Percentiles rank a stretch among this genome's conserved stretches.
These are phyloP conservation scores for Fusarium neocosmosporiellum DNA, from an alignment of 2,329 filamentous ascomycete species.

Conservation along the genomic window DNA sequence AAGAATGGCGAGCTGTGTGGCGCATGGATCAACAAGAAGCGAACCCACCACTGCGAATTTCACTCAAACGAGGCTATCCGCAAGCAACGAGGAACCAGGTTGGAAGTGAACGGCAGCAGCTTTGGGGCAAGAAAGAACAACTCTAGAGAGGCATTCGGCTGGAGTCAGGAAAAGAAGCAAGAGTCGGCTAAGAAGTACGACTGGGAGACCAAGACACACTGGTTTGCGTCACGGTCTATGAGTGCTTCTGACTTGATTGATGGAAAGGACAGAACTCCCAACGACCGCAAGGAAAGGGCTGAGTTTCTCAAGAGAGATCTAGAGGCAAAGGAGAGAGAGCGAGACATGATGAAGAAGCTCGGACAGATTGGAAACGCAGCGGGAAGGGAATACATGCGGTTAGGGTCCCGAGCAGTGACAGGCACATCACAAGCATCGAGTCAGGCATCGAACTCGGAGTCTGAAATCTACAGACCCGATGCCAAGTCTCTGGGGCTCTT, in stretches of 20 bases:
- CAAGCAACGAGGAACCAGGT: constrained; percentile 72
- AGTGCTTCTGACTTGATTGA: constrained; percentile 74
- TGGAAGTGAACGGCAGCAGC: constrained; percentile 82
- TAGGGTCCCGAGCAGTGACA: constrained; percentile 31
- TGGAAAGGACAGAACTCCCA: constrained; percentile 67
- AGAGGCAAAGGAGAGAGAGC: constrained; percentile 76
- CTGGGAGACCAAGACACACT: constrained; percentile 66
- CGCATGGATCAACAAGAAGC: constrained; percentile 87
- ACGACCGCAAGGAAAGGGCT: constrained; percentile 69
- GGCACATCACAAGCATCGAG: constrained; percentile 5
- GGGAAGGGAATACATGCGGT: constrained; percentile 77
- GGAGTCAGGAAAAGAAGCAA: constrained; percentile 29
- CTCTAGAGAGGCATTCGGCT: constrained; percentile 39
- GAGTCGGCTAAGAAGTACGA: constrained; percentile 59
- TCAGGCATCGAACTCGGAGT: constrained; percentile 18
- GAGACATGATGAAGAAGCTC: constrained; percentile 76
- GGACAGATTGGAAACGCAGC: constrained; percentile 72
- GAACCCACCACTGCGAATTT: constrained; percentile 92
- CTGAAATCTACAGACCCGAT: constrained; percentile 51
- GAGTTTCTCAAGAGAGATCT: constrained; percentile 75
- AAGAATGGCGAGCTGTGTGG: constrained; percentile 86
- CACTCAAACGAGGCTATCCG: constrained; percentile 86
- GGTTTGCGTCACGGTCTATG: constrained; percentile 62
- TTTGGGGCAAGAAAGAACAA: constrained; percentile 52
- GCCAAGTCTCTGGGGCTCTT: constrained; percentile 52